Evolutionary conservation across 2,329 filamentous ascomycete species (phyloP), one percentile per base, ranked within the genome.

Genomic region (Paecilomyces sp.): DNA sequence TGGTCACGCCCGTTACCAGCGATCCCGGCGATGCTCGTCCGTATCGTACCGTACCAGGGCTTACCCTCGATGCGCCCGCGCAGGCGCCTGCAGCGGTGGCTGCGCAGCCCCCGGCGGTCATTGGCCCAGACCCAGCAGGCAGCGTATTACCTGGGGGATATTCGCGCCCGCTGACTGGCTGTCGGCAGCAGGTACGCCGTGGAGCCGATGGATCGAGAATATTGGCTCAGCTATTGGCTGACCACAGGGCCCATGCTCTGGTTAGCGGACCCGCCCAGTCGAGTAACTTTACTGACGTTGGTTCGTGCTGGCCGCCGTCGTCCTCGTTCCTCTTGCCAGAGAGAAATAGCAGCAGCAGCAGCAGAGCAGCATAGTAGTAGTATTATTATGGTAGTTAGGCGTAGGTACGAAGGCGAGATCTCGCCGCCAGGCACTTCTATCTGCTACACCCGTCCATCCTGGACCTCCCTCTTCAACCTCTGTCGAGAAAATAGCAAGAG

Each of bases 141-240:
- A 34, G n/a, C 50, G 31, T 34, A 18, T 57, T 28, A 51, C 15
- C 22, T 30, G 24, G 34, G 18, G 22, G 55, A 57, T 50, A 25
- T 50, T 30, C 28, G 5, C 15, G 28, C 4, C 9, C 15, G 3
- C 9, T 4, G 36, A 47, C 7, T 57, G 33, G 24, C 33, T 31
- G 33, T 53, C 51, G 28, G 51, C 51, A 61, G 59, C 59, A 61
- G 59, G 59, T 58, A 59, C 59, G 57, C 54, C 57, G 57, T 50
- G 60, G 58, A 57, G 60, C 51, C 22, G 51, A 53, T 53, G 51
- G 18, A 53, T 53, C 51, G 8, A 28, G 51, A 8, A 11, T 22
- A 7, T 15, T 5, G 18, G 11, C 41, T n/a, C n/a, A 22, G 22
- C 22, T 22, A 47, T 47, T 47, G 41, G 41, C 41, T 18, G 0